Percentiles rank a stretch among this genome's conserved stretches.
phyloP scores from a whole-genome alignment of 1,284 basidiomycete genomes.

The Salmacisia buchloeana region DNA sequence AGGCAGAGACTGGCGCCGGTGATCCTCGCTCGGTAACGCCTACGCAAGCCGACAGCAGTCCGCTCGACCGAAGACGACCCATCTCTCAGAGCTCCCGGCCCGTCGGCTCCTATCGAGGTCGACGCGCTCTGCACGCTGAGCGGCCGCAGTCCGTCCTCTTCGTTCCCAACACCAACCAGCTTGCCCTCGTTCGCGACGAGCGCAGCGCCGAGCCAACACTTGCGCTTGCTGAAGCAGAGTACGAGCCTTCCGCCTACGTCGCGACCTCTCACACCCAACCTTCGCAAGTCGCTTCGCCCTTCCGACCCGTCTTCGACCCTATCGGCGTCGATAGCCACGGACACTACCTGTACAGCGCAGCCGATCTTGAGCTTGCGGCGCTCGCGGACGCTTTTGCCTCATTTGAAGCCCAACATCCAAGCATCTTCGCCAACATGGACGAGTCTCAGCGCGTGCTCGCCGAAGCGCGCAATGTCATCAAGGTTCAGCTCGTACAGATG shows the following conservation, averaged over 20 bases:
- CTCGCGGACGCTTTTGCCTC: constrained; percentile 5
- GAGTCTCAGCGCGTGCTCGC: constrained; percentile 44
- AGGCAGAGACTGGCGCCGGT: no score
- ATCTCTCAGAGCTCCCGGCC: background rate
- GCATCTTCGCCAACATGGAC: constrained; percentile 35
- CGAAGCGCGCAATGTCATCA: constrained; percentile 47
- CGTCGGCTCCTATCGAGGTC: constrained; percentile 7
- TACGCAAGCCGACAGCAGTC: background rate
- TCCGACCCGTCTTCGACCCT: constrained; percentile 7
- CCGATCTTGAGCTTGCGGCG: background rate
- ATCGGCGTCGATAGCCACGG: background rate
- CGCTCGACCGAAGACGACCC: background rate
- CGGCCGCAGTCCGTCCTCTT: constrained; percentile 2
- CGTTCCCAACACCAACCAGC: constrained; percentile 6
- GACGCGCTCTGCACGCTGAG: background rate
- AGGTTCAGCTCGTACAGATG: constrained; percentile 49
- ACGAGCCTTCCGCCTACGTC: background rate
- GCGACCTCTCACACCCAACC: background rate
- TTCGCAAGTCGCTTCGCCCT: background rate
- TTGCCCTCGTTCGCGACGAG: background rate
- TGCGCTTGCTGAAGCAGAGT: constrained; percentile 3
- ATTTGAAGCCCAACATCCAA: constrained; percentile 6
- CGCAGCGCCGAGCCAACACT: background rate
- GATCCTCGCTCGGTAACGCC: no score
- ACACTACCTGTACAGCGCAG: background rate